These are phyloP conservation scores for Parietaria judaica DNA, from an alignment of 306 rosid species.

Conservation along the genomic window DNA sequence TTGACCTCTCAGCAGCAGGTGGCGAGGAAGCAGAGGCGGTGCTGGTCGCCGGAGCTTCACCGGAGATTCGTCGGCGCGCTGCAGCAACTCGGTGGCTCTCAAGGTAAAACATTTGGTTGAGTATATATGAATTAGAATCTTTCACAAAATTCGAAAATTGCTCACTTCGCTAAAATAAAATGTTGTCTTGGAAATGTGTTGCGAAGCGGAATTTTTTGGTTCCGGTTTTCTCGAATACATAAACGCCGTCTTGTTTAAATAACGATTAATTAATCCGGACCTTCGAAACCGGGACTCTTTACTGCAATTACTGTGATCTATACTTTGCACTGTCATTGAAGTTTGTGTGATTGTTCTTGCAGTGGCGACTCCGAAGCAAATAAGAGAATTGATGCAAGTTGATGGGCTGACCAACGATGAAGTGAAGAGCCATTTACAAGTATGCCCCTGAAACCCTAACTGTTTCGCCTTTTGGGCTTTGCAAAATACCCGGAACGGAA, in stretches of 20 bases:
- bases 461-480: not conserved
- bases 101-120: constrained; percentile 46
- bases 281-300: too few relatives aligned
- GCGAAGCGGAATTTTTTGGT: too few relatives aligned
- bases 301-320: too few relatives aligned
- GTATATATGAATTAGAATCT: constrained; percentile 20
- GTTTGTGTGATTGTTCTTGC: constrained; percentile 9
- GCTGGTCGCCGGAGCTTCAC: constrained; percentile 98
- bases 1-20: constrained; percentile 35
- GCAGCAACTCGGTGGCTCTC: constrained; percentile 97
- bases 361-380: constrained; percentile 98
- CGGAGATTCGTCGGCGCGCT: constrained; percentile 72
- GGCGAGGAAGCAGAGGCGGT: constrained; percentile 78
- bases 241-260: too few relatives aligned
- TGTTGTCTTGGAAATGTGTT: too few relatives aligned
- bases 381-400: constrained; percentile 95
- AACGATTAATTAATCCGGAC: too few relatives aligned
- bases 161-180: too few relatives aligned
- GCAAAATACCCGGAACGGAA: too few relatives aligned
- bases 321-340: too few relatives aligned
- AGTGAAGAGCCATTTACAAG: constrained; percentile 98
- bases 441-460: constrained; percentile 24
- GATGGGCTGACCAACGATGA: constrained; percentile 97
- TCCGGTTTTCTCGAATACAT: too few relatives aligned
- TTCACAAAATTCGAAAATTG: too few relatives aligned